These are phyloP conservation scores for Neofusicoccum kwambonambiense DNA, from an alignment of 2,329 filamentous ascomycete species.

Conservation along the genomic window DNA sequence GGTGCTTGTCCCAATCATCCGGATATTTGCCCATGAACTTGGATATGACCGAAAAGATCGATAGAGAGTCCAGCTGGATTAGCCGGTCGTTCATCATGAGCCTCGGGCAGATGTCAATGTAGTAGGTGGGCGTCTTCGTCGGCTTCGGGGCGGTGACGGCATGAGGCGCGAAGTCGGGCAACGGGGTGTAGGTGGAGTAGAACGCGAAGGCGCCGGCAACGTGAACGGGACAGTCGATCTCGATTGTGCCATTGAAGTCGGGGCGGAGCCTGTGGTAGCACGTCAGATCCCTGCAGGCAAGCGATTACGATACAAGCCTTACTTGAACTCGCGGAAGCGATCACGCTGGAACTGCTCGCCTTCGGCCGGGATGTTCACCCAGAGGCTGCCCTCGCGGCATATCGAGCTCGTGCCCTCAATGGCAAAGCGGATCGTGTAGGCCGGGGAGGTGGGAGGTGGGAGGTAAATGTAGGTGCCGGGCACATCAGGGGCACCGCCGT, in stretches of 20 bases:
- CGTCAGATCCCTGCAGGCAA: neutral
- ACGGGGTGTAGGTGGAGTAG: slow-evolving; percentile 86
- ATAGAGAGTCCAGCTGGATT: slow-evolving; percentile 81
- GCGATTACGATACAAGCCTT: slow-evolving; percentile 38
- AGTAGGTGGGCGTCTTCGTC: slow-evolving; percentile 75
- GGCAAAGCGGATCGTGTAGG: slow-evolving; percentile 79
- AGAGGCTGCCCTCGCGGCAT: slow-evolving; percentile 88
- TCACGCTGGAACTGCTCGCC: slow-evolving; percentile 74
- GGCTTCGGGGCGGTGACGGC: slow-evolving; percentile 52
- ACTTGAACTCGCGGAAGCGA: slow-evolving; percentile 88
- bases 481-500: slow-evolving; percentile 88
- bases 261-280: slow-evolving; percentile 66
- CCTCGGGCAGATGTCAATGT: slow-evolving; percentile 88
- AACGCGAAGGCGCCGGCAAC: slow-evolving; percentile 87
- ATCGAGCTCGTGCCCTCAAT: slow-evolving; percentile 95
- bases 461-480: slow-evolving; percentile 90
- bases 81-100: slow-evolving; percentile 71
- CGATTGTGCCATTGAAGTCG: slow-evolving; percentile 87
- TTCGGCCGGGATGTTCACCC: slow-evolving; percentile 88
- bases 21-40: slow-evolving; percentile 98
- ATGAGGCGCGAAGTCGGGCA: slow-evolving; percentile 72
- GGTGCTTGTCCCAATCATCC: slow-evolving; percentile 82
- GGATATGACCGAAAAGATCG: slow-evolving; percentile 89
- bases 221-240: slow-evolving; percentile 85
- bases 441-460: slow-evolving; percentile 69